phyloP scores from a whole-genome alignment of 208 protist genomes.

The Trypanosoma boissoni region DNA sequence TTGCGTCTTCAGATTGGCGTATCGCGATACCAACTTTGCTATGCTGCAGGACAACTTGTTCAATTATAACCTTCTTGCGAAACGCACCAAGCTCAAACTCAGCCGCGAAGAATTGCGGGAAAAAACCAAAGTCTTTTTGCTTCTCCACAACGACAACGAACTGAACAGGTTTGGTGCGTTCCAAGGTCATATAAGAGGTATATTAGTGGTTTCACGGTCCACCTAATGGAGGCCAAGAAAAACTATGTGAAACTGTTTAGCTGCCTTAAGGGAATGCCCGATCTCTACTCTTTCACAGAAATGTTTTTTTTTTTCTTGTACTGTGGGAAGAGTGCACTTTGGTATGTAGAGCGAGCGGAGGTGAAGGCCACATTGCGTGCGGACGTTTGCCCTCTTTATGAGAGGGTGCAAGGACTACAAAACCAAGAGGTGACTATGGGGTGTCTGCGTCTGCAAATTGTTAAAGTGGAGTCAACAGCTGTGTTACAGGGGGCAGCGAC shows the following conservation, averaged over 20 bases:
- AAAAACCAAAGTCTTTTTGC: conserved; percentile 11
- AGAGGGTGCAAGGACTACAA: conserved; percentile 2
- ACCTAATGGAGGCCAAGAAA: conserved; percentile 10
- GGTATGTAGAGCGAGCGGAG: conserved; percentile 1
- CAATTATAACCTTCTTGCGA: conserved; percentile 4
- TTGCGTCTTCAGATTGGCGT: conserved; percentile 1
- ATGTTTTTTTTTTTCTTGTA: too few species aligned
- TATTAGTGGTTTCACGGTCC: conserved; percentile 6
- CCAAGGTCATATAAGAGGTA: conserved; percentile 14
- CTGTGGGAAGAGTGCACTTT: conserved; percentile 5
- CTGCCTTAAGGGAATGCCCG: conserved; percentile 4
- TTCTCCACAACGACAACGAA: conserved; percentile 9
- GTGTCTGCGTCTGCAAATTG: conserved; percentile 7
- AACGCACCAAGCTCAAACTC: background rate
- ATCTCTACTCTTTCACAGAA: conserved; percentile 18
- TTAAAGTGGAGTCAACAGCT: background rate
- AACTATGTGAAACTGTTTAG: conserved; percentile 12
- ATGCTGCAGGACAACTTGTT: conserved; percentile 1
- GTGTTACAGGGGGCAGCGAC: background rate
- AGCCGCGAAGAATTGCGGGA: conserved; percentile 1
- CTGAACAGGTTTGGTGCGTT: conserved; percentile 11
- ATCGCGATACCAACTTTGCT: conserved; percentile 4
- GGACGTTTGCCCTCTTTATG: conserved; percentile 6
- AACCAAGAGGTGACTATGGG: conserved; percentile 17
- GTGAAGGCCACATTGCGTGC: background rate